A percentile compares a stretch with the other conserved stretches of the same genome.
These are phyloP conservation scores for Setomelanomma holmii DNA, from an alignment of 2,329 filamentous ascomycete genomes.

Conservation along the genomic window DNA sequence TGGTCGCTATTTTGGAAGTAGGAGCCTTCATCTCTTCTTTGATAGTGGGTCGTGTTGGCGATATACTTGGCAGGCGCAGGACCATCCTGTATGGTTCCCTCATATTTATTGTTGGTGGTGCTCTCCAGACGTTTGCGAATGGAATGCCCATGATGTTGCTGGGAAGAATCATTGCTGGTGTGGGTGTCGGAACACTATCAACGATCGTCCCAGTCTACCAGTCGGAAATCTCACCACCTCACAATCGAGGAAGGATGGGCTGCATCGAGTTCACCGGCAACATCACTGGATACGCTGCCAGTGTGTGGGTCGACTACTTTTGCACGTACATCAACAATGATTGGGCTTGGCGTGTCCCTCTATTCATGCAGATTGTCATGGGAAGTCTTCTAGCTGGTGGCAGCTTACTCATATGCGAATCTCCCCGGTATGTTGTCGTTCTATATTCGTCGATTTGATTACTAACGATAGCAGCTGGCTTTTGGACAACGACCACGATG, in stretches of 20 bases:
- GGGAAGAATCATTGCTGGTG: conserved; percentile 59
- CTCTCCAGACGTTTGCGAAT: conserved; percentile 79
- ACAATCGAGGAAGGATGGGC: conserved; percentile 92
- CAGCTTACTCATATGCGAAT: conserved; percentile 94
- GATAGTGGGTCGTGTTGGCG: conserved; percentile 84
- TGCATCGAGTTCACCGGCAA: conserved; percentile 99
- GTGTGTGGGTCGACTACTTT: conserved; percentile 98
- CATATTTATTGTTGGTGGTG: conserved; percentile 84
- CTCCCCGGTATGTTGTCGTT: conserved; percentile 73
- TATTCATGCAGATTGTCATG: conserved; percentile 95
- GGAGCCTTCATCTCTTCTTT: conserved; percentile 92
- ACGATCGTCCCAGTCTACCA: conserved; percentile 63
- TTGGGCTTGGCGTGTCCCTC: conserved; percentile 87
- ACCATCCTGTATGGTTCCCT: conserved; percentile 94
- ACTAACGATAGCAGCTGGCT: conserved; percentile 73
- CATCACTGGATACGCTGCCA: conserved; percentile 92
- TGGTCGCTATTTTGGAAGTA: conserved; percentile 95
- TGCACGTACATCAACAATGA: conserved; percentile 88
- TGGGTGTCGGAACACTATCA: conserved; percentile 59
- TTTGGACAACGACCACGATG: conserved; percentile 95
- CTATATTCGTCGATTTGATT: not conserved
- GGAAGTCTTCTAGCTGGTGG: conserved; percentile 83
- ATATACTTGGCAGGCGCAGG: conserved; percentile 85
- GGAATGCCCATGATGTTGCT: conserved; percentile 86
- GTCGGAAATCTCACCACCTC: conserved; percentile 77